phyloP scores from a whole-genome alignment of 208 protist genomes.

The Herpetomonas tarakana region DNA sequence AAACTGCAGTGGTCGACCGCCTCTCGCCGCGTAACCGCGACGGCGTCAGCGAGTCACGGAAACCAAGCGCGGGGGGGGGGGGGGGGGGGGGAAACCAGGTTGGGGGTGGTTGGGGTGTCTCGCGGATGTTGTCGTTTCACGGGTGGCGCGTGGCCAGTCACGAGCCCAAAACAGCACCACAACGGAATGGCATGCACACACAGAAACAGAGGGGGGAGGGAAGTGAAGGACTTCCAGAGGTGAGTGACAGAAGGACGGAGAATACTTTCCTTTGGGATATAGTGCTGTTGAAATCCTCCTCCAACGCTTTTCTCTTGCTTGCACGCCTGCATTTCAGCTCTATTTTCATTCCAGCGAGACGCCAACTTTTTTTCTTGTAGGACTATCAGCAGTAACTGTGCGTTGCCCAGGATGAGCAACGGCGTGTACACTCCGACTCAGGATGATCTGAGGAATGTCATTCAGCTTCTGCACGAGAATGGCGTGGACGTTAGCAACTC shows the following conservation, averaged over 20 bases:
- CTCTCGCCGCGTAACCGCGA: not conserved
- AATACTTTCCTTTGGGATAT: not conserved
- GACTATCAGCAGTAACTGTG: not conserved
- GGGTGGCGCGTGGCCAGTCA: not conserved
- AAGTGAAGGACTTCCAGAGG: not conserved
- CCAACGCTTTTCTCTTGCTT: not conserved
- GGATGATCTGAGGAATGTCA: conserved; percentile 62
- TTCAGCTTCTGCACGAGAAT: conserved; percentile 80
- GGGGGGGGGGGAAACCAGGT: not conserved
- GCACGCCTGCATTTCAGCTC: too few species aligned
- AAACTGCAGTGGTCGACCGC: not conserved
- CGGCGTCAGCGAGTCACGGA: not conserved
- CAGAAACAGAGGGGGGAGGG: not conserved
- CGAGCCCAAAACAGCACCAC: not conserved
- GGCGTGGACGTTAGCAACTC: conserved; percentile 80
- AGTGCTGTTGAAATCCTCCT: not conserved
- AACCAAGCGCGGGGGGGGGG: not conserved
- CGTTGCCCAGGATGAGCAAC: not conserved
- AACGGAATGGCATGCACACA: not conserved
- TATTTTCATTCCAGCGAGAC: too few species aligned
- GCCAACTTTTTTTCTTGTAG: not conserved
- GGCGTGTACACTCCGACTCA: conserved; percentile 33
- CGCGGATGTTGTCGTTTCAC: too few species aligned
- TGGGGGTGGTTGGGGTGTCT: too few species aligned
- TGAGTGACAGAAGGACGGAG: not conserved